Percentiles rank a stretch among this genome's conserved stretches.
These are phyloP conservation scores for Mycena polygramma DNA, from an alignment of 768 basidiomycete genomes.

Conservation along the genomic window DNA sequence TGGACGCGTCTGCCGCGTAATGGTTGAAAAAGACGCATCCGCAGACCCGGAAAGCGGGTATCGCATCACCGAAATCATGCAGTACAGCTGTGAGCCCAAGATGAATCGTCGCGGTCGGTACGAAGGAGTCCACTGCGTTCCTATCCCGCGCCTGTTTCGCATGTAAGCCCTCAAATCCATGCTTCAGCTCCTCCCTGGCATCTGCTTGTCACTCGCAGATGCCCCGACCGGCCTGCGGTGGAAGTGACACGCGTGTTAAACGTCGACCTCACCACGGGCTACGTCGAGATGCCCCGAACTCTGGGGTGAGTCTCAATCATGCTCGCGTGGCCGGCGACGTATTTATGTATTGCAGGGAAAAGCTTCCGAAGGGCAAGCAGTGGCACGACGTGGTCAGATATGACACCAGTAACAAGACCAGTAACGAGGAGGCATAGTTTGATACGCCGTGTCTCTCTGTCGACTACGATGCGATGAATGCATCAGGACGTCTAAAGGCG, in stretches of 20 bases:
- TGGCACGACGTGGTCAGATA: constrained; percentile 47
- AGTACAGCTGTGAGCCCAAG: constrained; percentile 72
- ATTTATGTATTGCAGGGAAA: constrained; percentile 33
- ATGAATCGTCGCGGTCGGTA: constrained; percentile 41
- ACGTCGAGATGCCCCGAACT: constrained; percentile 63
- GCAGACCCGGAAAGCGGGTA: constrained; percentile 53
- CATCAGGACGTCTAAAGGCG: neutral
- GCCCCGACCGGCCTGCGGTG: constrained; percentile 71
- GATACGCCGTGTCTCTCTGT: constrained; percentile 10
- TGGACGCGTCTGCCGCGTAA: neutral
- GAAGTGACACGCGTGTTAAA: constrained; percentile 75
- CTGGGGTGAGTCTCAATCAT: constrained; percentile 51
- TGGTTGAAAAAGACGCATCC: constrained; percentile 5
- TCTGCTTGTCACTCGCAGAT: constrained; percentile 57
- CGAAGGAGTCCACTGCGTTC: constrained; percentile 69
- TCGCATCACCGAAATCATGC: constrained; percentile 77
- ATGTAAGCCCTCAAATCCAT: constrained; percentile 60
- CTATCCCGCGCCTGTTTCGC: constrained; percentile 80
- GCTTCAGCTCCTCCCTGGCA: constrained; percentile 10
- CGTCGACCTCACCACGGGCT: constrained; percentile 61
- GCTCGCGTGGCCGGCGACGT: constrained; percentile 19
- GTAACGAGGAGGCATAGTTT: constrained; percentile 10
- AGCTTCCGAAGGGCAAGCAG: constrained; percentile 43
- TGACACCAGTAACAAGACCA: constrained; percentile 8
- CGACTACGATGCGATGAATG: neutral